Evolutionary conservation across 192 early-diverging fungal species (phyloP), one percentile per base, ranked within the genome.

Genomic region (Coemansia erecta): DNA sequence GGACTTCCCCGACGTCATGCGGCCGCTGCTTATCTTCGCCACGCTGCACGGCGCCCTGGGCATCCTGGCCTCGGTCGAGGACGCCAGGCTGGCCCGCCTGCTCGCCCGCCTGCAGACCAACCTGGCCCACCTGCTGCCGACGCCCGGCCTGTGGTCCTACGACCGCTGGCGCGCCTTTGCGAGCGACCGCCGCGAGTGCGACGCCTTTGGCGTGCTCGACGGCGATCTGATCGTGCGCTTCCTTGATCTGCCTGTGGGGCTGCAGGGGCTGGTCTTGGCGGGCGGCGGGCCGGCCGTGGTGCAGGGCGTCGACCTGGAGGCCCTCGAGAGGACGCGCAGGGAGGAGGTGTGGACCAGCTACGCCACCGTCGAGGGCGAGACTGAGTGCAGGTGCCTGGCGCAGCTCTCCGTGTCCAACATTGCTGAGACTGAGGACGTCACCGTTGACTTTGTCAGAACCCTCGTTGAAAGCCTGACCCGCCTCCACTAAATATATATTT

Each of bases 171-270:
- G 92, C 13, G 60, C 64, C 0, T 92, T 85, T 58, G 58, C 43
- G 22, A 87, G 83, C 35, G 85, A 86, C 18, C 72, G 76, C 28
- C 67, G 82, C 12, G 68, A 50, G 0, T 50, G 60, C 7, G 61
- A 77, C 12, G 56, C 82, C 9, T 75, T 74, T 28, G 84, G 85
- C 0, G 89, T 90, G 57, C 68, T 98, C 41, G 94, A 98, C 68
- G 96, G 96, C 4, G 95, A 96, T 67, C 60, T 98, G 47, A 83
- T 98, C n/a, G 92, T 95, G 69, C 61, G 70, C 43, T 96, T 91
- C 51, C 57, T 94, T 53, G 90, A 93, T 55, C 64, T 94, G 58
- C 57, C 77, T 0, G 66, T 47, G 2, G 83, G 86, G 21, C 67
- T 58, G 28, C 74, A 77, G 64, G 44, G 47, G 39, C 47, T 73